phyloP scores from a whole-genome alignment of 345 rosid species.

The Citrus australasica region DNA sequence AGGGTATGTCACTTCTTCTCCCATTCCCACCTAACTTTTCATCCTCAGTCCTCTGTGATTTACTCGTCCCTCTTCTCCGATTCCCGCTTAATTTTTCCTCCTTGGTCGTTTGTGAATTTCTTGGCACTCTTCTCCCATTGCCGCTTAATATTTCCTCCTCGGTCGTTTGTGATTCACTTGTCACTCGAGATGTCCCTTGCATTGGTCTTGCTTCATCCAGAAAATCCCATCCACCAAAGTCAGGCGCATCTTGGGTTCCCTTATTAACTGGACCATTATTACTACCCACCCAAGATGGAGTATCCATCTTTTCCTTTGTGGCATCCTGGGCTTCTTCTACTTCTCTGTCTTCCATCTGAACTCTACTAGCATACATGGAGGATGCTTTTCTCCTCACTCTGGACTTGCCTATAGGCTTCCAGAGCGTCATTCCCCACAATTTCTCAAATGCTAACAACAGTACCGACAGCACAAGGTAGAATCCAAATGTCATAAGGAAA shows the following conservation, averaged over 20 bases:
- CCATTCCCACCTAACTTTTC: conserved; percentile 29
- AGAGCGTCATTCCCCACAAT: conserved; percentile 19
- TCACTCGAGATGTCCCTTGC: conserved; percentile 10
- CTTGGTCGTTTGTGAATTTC: conserved; percentile 4
- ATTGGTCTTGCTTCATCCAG: conserved; percentile 24
- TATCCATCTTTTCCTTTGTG: conserved; percentile 18
- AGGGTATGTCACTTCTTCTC: conserved; percentile 32
- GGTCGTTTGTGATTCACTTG: conserved; percentile 7
- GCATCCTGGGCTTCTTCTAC: conserved; percentile 12
- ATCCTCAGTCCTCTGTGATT: background rate
- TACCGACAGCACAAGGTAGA: conserved; percentile 37
- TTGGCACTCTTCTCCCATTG: background rate
- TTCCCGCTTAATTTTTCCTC: conserved; percentile 29
- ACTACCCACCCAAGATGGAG: conserved; percentile 25
- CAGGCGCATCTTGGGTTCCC: conserved; percentile 12
- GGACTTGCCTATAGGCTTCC: conserved; percentile 23
- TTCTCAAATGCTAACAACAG: conserved; percentile 31
- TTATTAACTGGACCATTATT: conserved; percentile 22
- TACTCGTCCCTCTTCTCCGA: no score
- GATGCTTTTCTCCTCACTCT: conserved; percentile 29
- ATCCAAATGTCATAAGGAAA: conserved; percentile 35
- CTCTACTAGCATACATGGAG: conserved; percentile 7
- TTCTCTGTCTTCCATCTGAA: conserved; percentile 18
- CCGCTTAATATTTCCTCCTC: conserved; percentile 28
- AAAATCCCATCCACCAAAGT: conserved; percentile 68